phyloP scores from a whole-genome alignment of 345 rosid species.

The Nasturtium officinale region DNA sequence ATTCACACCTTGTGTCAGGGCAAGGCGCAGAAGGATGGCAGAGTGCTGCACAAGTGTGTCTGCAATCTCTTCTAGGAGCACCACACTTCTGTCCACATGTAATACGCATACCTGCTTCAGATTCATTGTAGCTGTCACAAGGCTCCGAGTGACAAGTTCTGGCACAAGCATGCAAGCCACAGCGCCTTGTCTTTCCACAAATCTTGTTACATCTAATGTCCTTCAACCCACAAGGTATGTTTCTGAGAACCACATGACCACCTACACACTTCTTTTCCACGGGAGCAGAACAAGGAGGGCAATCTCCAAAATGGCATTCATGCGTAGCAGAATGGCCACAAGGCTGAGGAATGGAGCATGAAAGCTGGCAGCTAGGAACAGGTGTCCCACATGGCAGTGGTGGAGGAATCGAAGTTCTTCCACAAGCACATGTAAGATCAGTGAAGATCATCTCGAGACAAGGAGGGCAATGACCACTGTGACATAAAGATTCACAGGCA shows the following conservation, averaged over 20 bases:
- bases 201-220: slow-evolving; percentile 90
- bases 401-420: slow-evolving; percentile 90
- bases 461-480: slow-evolving; percentile 95
- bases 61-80: slow-evolving; percentile 91
- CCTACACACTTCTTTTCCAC: slow-evolving; percentile 90
- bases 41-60: slow-evolving; percentile 76
- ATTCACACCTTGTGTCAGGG: slow-evolving; percentile 86
- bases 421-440: slow-evolving; percentile 93
- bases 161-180: slow-evolving; percentile 95
- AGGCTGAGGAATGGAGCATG: slow-evolving; percentile 74
- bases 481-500: slow-evolving; percentile 84
- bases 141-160: slow-evolving; percentile 80
- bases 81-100: slow-evolving; percentile 96
- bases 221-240: slow-evolving; percentile 93
- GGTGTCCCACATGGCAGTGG: slow-evolving; percentile 96
- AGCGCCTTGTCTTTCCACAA: slow-evolving; percentile 90
- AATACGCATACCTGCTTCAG: slow-evolving; percentile 51
- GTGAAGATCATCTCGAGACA: slow-evolving; percentile 86
- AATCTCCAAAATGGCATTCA: slow-evolving; percentile 95
- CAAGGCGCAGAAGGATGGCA: slow-evolving; percentile 87
- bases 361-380: slow-evolving; percentile 82
- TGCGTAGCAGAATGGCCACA: slow-evolving; percentile 94
- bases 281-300: slow-evolving; percentile 94
- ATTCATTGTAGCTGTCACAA: slow-evolving; percentile 55
- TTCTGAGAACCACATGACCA: slow-evolving; percentile 91